Evolutionary conservation across 2,329 filamentous ascomycete species (phyloP).

Genomic region (Pseudocercospora macadamiae): DNA sequence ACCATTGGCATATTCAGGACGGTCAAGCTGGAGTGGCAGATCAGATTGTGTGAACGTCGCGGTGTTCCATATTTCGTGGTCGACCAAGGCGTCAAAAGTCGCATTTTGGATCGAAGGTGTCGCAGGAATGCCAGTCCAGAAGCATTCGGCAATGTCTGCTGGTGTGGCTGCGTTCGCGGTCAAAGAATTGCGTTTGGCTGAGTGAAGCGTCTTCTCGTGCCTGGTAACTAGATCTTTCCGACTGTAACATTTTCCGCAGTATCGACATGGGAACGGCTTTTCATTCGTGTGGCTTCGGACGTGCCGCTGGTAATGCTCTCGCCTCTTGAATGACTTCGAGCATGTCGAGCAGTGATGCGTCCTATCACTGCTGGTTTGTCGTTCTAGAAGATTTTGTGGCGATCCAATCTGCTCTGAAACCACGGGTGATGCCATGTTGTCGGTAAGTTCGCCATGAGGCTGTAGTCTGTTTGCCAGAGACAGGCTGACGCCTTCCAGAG

Average conservation of each 20-base stretch:
- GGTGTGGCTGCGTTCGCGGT: not conserved
- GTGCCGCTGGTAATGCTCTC: conserved; percentile 5
- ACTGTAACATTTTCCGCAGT: conserved; percentile 11
- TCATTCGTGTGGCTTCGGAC: conserved; percentile 12
- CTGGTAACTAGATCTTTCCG: conserved; percentile 15
- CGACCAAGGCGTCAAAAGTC: not conserved
- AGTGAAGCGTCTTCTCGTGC: conserved; percentile 19
- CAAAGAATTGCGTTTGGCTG: not conserved
- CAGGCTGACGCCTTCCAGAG: not conserved
- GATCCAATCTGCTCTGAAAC: not conserved
- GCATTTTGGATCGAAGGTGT: not conserved
- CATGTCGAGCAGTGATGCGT: conserved; percentile 1
- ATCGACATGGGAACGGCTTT: conserved; percentile 17
- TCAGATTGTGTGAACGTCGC: not conserved
- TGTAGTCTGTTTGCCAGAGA: not conserved
- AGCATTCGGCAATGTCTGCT: not conserved
- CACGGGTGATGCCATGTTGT: not conserved
- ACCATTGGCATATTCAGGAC: not conserved
- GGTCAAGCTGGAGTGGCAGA: not conserved
- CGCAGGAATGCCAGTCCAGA: not conserved
- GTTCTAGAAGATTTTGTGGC: not conserved
- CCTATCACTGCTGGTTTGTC: not conserved
- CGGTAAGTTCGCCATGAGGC: not conserved
- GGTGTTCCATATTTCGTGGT: not conserved
- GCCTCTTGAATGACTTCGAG: conserved; percentile 5